Conservation (phyloP, 2,329 filamentous ascomycete species). For the Aspergillus pseudotamarii region DNA sequence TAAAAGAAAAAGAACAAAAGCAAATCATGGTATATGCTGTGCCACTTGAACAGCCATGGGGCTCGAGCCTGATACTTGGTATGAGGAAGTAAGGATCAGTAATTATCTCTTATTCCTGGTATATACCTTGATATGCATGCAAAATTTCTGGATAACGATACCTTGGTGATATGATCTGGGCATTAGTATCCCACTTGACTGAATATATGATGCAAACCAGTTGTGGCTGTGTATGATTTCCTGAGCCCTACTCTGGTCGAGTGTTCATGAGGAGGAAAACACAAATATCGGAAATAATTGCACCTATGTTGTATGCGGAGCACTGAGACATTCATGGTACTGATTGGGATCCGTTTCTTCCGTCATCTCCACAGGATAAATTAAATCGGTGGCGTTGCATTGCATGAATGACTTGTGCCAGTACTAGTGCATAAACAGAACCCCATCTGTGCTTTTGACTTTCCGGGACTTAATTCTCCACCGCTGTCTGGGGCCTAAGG, state of each 20-base stretch:
- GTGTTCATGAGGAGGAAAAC: neutral
- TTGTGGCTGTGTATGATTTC: neutral
- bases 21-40: no score
- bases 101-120: neutral
- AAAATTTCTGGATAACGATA: neutral
- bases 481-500: neutral
- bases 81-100: neutral
- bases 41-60: no score
- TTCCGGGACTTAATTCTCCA: neutral
- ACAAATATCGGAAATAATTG: neutral
- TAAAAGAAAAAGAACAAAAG: no score
- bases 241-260: neutral
- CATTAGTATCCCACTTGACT: no score
- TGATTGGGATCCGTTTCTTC: neutral
- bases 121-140: neutral
- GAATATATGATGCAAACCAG: no score
- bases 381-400: neutral
- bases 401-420: neutral
- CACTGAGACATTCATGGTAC: neutral
- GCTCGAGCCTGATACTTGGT: neutral
- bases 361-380: neutral
- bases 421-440: no score
- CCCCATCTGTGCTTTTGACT: slow-evolving; percentile 3
- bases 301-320: neutral
- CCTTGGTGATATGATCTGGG: neutral